A percentile compares a stretch with the other conserved stretches of the same genome.
phyloP scores from a whole-genome alignment of 2,329 filamentous ascomycete genomes.

The Curvularia lunata region DNA sequence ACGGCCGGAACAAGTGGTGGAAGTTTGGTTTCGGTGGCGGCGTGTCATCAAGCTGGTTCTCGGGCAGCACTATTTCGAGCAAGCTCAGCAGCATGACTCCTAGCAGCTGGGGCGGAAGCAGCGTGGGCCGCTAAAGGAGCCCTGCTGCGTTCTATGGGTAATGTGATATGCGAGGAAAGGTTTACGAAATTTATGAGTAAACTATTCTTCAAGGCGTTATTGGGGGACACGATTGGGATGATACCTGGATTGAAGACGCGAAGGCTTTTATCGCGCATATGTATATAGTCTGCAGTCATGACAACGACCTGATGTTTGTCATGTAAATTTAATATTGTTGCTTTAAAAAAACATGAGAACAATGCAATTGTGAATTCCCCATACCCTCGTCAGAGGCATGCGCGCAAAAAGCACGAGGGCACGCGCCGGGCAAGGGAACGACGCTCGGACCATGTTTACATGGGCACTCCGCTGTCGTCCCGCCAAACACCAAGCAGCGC shows the following conservation, averaged over 20 bases:
- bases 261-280: constrained; percentile 1
- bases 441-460: constrained; percentile 16
- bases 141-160: not conserved
- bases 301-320: constrained; percentile 1
- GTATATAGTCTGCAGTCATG: constrained; percentile 14
- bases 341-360: not conserved
- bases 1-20: constrained; percentile 18
- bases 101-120: constrained; percentile 45
- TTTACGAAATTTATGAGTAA: constrained; percentile 14
- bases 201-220: constrained; percentile 10
- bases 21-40: constrained; percentile 43
- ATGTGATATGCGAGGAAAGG: constrained; percentile 5
- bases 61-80: constrained; percentile 45
- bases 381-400: not conserved
- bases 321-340: not conserved
- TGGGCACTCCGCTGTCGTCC: constrained; percentile 9
- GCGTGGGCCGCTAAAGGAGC: constrained; percentile 23
- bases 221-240: constrained; percentile 9
- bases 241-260: constrained; percentile 12
- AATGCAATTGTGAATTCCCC: not conserved
- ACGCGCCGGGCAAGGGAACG: not conserved
- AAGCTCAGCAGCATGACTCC: constrained; percentile 46
- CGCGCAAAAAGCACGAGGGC: not conserved
- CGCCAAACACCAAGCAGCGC: constrained; percentile 13
- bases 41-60: constrained; percentile 44